Evolutionary conservation across 1,284 basidiomycete genomes (phyloP).

Genomic region (Termitomyces sp.): DNA sequence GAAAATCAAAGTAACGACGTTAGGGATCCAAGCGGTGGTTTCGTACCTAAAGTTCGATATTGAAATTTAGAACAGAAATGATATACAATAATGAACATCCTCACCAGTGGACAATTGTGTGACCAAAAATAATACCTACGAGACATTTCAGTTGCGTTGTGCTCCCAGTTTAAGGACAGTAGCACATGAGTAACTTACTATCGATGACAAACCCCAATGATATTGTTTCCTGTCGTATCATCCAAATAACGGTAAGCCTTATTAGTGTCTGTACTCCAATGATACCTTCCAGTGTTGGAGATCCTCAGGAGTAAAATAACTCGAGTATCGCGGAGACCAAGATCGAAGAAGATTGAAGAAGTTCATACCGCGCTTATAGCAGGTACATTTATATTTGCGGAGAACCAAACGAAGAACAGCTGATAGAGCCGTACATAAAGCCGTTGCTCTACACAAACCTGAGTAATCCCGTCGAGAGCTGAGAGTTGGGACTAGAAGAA

Average conservation of each 20-base stretch:
- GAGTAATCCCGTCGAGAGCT: conserved; percentile 43
- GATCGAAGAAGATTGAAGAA: conserved; percentile 53
- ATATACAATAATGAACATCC: not conserved
- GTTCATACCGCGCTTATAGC: conserved; percentile 50
- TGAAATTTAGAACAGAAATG: not conserved
- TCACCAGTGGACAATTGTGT: conserved; percentile 52
- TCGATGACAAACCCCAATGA: conserved; percentile 68
- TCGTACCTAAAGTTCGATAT: too few species aligned
- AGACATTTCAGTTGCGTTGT: not conserved
- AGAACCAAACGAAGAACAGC: conserved; percentile 65
- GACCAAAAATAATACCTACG: conserved; percentile 55
- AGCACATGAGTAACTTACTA: conserved; percentile 37
- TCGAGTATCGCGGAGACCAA: conserved; percentile 50
- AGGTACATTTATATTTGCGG: conserved; percentile 50
- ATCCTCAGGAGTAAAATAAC: conserved; percentile 54
- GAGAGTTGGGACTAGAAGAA: not conserved
- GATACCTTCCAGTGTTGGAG: conserved; percentile 68
- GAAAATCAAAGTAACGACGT: conserved; percentile 59
- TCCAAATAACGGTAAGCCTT: conserved; percentile 47
- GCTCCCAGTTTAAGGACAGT: not conserved
- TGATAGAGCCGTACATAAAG: conserved; percentile 53
- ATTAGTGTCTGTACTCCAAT: conserved; percentile 71
- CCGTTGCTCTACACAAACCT: conserved; percentile 40
- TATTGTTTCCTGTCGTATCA: conserved; percentile 68
- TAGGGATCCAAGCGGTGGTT: conserved; percentile 62